Base-by-base conservation (phyloP, 2,329 filamentous ascomycete species). In the Colletotrichum sp. region DNA sequence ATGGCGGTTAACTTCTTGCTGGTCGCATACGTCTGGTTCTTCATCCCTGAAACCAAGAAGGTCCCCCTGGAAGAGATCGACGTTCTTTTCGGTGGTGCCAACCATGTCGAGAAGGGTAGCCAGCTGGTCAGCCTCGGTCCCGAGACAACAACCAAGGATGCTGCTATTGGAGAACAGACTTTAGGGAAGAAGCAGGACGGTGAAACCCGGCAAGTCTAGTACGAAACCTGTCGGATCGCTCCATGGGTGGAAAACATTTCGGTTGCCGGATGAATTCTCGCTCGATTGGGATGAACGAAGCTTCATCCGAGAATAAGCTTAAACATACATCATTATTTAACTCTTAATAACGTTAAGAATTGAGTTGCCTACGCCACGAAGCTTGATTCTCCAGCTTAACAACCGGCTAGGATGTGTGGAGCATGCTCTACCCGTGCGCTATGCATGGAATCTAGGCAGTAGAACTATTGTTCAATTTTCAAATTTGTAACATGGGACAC, bases 41-140 rank as follows among this genome's bases (percentile, higher is more conserved):
- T 86, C 75, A 82, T 90, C 63, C 88, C 88, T 4, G 88, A 90
- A 82, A 90, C 88, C 21, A 89, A 88, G 78, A 77, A 81, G 77
- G 83, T 90, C 2, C 82, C 85, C 7, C 85, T 91, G 2, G 89
- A 91, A 81, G 89, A 91, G 84, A 91, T 91, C 78, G 90, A 91
- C 75, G 84, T 85, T 5, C 83, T 90, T 49, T 91, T 91, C 71
- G 89, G 89, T 63, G 89, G 89, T 16, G 84, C 84, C 72, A 91
- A 90, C 80, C 90, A 91, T 77, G 87, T 89, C 18, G 86, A 89
- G 79, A 88, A 88, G 81, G 89, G 90, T 44, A 88, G 87, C 4
- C 86, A 88, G 79, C 85, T 90, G 75, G 80, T 87, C 7, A 26
- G 44, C 7, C 52, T 72, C 12, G 63, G 60, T 15, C 49, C 66